Conservation (phyloP, 345 rosid genomes). For the Aurinia saxatilis region DNA sequence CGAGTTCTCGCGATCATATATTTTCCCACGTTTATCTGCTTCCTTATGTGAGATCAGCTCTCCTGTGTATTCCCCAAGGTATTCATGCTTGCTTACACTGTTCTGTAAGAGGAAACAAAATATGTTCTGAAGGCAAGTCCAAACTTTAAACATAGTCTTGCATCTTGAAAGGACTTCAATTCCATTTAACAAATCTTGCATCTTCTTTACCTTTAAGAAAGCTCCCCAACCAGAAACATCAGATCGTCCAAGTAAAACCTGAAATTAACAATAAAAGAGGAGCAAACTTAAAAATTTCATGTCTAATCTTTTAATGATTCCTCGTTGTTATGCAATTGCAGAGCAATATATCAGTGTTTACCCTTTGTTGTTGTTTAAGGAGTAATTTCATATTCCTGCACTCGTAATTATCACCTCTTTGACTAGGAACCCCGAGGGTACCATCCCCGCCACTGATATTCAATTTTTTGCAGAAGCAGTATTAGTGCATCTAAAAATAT, state of each 20-base stretch:
- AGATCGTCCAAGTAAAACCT: constrained; percentile 98
- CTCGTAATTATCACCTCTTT: constrained; percentile 97
- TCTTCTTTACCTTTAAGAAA: constrained; percentile 71
- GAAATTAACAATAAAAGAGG: constrained; percentile 10
- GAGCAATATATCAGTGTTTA: constrained; percentile 15
- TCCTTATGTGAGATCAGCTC: constrained; percentile 97
- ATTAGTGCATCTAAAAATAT: not conserved
- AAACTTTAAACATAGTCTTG: not conserved
- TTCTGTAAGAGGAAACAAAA: constrained; percentile 42
- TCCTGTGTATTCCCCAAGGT: constrained; percentile 98
- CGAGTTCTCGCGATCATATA: constrained; percentile 96
- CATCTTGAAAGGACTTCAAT: not conserved
- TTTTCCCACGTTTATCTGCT: constrained; percentile 99
- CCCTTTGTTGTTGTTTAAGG: constrained; percentile 97
- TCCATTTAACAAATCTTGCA: constrained; percentile 1
- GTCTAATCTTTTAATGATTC: not conserved
- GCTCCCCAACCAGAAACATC: constrained; percentile 99
- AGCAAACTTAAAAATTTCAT: not conserved
- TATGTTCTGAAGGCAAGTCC: not conserved
- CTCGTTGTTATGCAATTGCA: not conserved
- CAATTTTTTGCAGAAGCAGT: not conserved
- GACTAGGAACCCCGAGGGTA: constrained; percentile 80
- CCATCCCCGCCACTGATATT: constrained; percentile 92
- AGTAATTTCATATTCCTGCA: constrained; percentile 99
- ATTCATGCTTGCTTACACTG: constrained; percentile 92